These are phyloP conservation scores for Tylopilus sp. DNA, from an alignment of 1,284 basidiomycete species.

Conservation along the genomic window DNA sequence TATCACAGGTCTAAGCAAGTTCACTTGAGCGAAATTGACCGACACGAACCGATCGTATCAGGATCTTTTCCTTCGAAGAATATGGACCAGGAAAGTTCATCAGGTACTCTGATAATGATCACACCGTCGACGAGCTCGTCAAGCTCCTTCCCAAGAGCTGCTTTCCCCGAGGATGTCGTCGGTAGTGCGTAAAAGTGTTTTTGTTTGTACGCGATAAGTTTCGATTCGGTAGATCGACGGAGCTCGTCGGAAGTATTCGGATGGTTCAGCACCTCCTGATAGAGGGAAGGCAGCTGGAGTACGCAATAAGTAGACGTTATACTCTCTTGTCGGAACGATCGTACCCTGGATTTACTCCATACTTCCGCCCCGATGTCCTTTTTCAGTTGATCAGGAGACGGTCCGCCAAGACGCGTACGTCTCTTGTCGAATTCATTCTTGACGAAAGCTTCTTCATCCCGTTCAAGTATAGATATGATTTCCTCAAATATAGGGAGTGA, in stretches of 20 bases:
- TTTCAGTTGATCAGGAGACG: constrained; percentile 63
- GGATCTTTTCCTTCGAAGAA: constrained; percentile 76
- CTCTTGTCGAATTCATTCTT: constrained; percentile 72
- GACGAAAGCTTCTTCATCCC: constrained; percentile 56
- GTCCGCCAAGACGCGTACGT: constrained; percentile 68
- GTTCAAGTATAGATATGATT: constrained; percentile 49
- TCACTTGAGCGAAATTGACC: background rate
- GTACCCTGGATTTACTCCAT: constrained; percentile 56
- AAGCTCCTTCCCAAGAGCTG: constrained; percentile 53
- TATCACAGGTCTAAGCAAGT: constrained; percentile 26
- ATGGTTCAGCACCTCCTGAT: constrained; percentile 74
- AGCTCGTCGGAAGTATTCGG: constrained; percentile 71
- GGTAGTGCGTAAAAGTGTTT: constrained; percentile 56
- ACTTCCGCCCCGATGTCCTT: constrained; percentile 66
- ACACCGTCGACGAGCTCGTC: constrained; percentile 68
- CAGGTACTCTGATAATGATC: constrained; percentile 69
- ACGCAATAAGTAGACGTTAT: constrained; percentile 3
- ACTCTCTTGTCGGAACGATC: constrained; percentile 4
- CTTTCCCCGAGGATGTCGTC: constrained; percentile 47
- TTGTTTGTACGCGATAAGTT: constrained; percentile 62
- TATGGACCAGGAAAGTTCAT: constrained; percentile 77
- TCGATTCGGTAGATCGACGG: constrained; percentile 66
- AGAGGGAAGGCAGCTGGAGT: constrained; percentile 61
- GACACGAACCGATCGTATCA: constrained; percentile 58
- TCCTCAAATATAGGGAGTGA: constrained; percentile 67